phyloP scores from a whole-genome alignment of 1,284 basidiomycete species.

The Blastosporella zonata region DNA sequence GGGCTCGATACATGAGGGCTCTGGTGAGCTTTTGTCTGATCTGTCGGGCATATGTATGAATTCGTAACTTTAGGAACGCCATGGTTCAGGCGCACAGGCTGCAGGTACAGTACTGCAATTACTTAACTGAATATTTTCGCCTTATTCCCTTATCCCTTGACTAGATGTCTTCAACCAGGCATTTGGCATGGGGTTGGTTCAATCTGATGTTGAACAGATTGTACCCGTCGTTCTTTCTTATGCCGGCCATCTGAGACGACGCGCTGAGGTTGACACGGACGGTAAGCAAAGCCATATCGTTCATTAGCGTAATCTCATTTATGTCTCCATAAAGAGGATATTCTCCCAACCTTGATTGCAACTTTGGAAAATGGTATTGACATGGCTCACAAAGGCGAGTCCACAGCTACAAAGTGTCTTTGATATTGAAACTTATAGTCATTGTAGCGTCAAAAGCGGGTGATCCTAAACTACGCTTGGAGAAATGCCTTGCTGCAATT shows the following conservation, averaged over 20 bases:
- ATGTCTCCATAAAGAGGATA: constrained; percentile 40
- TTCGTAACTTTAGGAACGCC: constrained; percentile 35
- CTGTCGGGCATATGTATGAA: not conserved
- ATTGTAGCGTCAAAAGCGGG: constrained; percentile 43
- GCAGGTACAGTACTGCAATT: constrained; percentile 26
- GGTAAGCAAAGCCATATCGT: constrained; percentile 30
- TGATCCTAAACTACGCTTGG: constrained; percentile 65
- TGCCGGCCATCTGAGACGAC: constrained; percentile 62
- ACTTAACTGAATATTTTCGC: constrained; percentile 6
- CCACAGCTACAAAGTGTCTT: not conserved
- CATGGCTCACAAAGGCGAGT: constrained; percentile 53
- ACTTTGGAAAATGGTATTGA: constrained; percentile 60
- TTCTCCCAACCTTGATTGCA: constrained; percentile 48
- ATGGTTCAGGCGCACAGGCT: constrained; percentile 32
- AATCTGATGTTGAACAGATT: constrained; percentile 63
- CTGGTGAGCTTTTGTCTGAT: constrained; percentile 40
- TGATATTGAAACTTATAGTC: not conserved
- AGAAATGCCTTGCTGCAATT: constrained; percentile 74
- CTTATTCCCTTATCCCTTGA: constrained; percentile 2
- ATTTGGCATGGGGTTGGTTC: constrained; percentile 50
- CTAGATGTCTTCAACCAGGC: constrained; percentile 60
- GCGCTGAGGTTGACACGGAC: constrained; percentile 42
- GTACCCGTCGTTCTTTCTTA: constrained; percentile 64
- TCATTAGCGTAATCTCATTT: constrained; percentile 2
- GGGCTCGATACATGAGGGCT: constrained; percentile 70